These are phyloP conservation scores for Diaporthe sp. DNA, from an alignment of 2,329 filamentous ascomycete genomes.

Conservation along the genomic window DNA sequence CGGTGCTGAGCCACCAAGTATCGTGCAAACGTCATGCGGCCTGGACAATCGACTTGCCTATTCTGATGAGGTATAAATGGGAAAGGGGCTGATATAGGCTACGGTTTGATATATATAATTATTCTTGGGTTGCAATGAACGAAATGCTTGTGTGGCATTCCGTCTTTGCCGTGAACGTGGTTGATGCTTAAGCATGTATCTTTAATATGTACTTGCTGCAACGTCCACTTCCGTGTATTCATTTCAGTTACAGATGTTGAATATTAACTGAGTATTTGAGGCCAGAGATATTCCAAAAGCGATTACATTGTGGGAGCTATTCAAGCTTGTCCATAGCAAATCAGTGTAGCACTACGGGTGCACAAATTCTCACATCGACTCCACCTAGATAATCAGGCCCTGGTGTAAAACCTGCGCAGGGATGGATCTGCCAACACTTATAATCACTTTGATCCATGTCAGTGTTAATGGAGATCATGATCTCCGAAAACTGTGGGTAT, in stretches of 20 bases:
- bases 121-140: not conserved
- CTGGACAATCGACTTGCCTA: not conserved
- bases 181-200: constrained; percentile 6
- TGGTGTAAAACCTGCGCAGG: not conserved
- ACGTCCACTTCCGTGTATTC: not conserved
- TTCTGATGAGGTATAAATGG: not conserved
- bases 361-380: not conserved
- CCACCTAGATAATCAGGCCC: not conserved
- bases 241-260: not conserved
- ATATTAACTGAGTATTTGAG: not conserved
- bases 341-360: not conserved
- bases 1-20: not conserved
- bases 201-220: not conserved
- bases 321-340: not conserved
- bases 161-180: not conserved
- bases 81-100: not conserved
- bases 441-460: not conserved
- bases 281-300: not conserved
- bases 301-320: not conserved
- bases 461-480: not conserved
- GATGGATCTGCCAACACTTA: not conserved
- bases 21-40: not conserved
- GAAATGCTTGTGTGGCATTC: not conserved
- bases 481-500: not conserved
- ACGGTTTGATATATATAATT: not conserved